A percentile compares a stretch with the other conserved stretches of the same genome.
Evolutionary conservation across 306 rosid species (phyloP).

Genomic region (Prunus davidiana): DNA sequence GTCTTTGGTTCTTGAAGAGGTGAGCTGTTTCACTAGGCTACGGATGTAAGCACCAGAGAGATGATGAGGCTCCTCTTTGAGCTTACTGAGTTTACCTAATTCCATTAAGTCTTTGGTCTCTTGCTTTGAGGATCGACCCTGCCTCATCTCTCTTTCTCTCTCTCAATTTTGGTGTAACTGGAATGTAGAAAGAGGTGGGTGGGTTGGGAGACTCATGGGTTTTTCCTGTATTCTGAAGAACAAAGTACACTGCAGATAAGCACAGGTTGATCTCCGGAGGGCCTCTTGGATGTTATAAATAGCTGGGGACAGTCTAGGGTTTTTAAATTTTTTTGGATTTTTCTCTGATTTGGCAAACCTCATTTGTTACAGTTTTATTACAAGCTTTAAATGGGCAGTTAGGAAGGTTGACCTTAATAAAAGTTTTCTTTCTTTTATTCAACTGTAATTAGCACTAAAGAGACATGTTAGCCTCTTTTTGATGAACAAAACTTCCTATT

Average conservation of each 20-base stretch:
- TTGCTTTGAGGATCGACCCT: slow-evolving; percentile 26
- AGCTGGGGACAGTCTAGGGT: slow-evolving; percentile 71
- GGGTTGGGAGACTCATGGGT: slow-evolving; percentile 49
- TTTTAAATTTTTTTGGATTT: slow-evolving; percentile 50
- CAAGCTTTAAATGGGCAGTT: slow-evolving; percentile 41
- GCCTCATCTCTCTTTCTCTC: slow-evolving; percentile 34
- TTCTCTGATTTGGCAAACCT: slow-evolving; percentile 53
- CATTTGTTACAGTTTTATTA: slow-evolving; percentile 44
- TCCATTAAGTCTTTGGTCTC: slow-evolving; percentile 36
- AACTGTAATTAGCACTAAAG: slow-evolving; percentile 22
- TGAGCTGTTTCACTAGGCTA: slow-evolving; percentile 62
- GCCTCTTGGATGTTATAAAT: slow-evolving; percentile 60
- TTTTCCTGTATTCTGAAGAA: slow-evolving; percentile 47
- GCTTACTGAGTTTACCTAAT: slow-evolving; percentile 39
- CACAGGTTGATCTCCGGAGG: slow-evolving; percentile 55
- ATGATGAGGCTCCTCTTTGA: slow-evolving; percentile 46
- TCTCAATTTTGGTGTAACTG: slow-evolving; percentile 16
- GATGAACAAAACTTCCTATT: background rate
- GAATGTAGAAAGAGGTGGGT: slow-evolving; percentile 38
- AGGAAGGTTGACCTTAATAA: slow-evolving; percentile 27
- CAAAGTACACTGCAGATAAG: slow-evolving; percentile 48
- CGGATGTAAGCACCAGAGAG: slow-evolving; percentile 69
- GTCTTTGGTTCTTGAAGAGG: slow-evolving; percentile 55
- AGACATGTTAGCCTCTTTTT: background rate
- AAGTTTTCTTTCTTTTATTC: background rate